Evolutionary conservation across 2,329 filamentous ascomycete species (phyloP), one percentile per base, ranked within the genome.

Genomic region (Pseudogymnoascus pannorum): DNA sequence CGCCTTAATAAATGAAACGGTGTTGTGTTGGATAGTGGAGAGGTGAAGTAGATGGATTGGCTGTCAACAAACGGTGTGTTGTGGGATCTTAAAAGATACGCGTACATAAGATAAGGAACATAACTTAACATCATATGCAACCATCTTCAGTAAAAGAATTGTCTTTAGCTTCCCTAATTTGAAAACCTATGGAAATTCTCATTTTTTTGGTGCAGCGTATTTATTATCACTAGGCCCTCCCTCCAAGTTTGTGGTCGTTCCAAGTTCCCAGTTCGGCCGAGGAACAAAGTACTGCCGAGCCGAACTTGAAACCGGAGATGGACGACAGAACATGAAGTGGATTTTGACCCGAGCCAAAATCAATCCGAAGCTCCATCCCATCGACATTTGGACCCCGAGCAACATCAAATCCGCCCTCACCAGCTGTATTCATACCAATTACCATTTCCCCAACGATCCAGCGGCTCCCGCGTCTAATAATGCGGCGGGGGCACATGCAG

Each of bases 331-430:
- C 24, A 48, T 51, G 44, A 16, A 18, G 44, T 54, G 24, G 44
- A 54, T 54, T 54, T 54, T 54, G 44, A 54, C 7, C 44, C n/a
- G 44, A 54, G 24, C 44, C 44, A 51, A 51, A 51, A 29, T 51
- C 44, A 51, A 51, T 29, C 24, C 7, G 14, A 29, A 51, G 44
- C 44, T 51, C 24, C 22, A 16, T 51, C 44, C 24, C 7, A 29
- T 51, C 24, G 44, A 51, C 44, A 29, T 18, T 29, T 9, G 7
- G 8, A 2, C 44, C 22, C 44, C 6, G 44, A 51, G 44, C 44
- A 51, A 51, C 44, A 51, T 29, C n/a, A 51, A 31, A 51, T 18
- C 11, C n/a, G n/a, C 44, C n/a, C 24, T 4, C n/a, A n/a, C n/a
- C 8, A 1, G 31, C n/a, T 12, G 0, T 18, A 29, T n/a, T n/a